Evolutionary conservation across 306 rosid species (phyloP), one percentile per base, ranked within the genome.

Genomic region (Vigna trinervia): DNA sequence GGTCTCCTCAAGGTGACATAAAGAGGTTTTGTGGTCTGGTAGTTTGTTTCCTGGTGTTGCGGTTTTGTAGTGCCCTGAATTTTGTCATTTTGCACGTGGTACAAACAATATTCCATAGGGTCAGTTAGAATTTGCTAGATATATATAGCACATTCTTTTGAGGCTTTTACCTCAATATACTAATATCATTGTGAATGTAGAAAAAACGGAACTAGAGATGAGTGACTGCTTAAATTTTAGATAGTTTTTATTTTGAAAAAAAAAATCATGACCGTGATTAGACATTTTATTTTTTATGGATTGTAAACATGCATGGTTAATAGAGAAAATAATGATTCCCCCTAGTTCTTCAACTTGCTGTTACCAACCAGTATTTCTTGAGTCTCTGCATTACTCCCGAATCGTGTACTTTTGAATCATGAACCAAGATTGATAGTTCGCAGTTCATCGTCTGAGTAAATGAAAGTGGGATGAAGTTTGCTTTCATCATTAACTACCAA

Each of bases 111-210:
- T 84, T 77, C 64, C 75, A 59, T 86, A 86, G 90, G 86, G 71
- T 73, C 85, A 60, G 84, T 84, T 54, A 48, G 79, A 69, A 80
- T 83, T 83, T 77, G 59, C 63, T 71, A 58, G 71, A 51, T 86
- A 71, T 76, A 71, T 76, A 71, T 76, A 83, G 84, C 87, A 80
- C 82, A 83, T 90, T 89, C 89, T 89, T 86, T 84, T 71, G 89
- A 82, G 93, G 84, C 65, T 65, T 70, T 76, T 73, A 66, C 77
- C 87, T 80, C 81, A 8, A 57, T 80, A 78, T 74, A 69, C 73
- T 65, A 84, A 83, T 85, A 82, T 83, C 88, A 38, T 56, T 82
- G 86, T 86, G 93, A 85, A 87, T 85, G 96, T 90, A 86, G 92
- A 78, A 83, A 34, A 82, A 84, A 74, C 73, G 82, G 82, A 88